Percentiles rank a stretch among this genome's conserved stretches.
Conservation (phyloP, 352 stramenopile genomes). For the Pythium chondricola region DNA sequence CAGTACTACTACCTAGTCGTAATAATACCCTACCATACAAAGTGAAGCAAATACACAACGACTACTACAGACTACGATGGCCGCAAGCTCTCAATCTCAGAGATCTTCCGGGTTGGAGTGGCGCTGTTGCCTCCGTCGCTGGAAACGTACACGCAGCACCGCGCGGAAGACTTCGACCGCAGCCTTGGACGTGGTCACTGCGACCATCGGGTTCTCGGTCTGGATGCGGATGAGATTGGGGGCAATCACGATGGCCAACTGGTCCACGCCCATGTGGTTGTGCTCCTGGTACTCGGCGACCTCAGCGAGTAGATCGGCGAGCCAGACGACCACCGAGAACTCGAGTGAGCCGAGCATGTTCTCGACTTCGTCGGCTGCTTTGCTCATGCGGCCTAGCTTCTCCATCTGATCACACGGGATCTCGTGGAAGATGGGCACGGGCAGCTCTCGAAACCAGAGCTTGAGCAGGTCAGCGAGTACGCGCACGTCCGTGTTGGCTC, state of each 20-base stretch:
- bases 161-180: constrained; percentile 70
- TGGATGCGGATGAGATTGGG: constrained; percentile 87
- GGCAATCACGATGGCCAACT: constrained; percentile 86
- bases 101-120: too few species aligned
- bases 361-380: constrained; percentile 33
- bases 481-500: constrained; percentile 61
- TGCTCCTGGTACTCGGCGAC: constrained; percentile 62
- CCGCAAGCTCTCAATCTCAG: too few species aligned
- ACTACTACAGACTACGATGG: too few species aligned
- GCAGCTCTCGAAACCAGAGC: constrained; percentile 85
- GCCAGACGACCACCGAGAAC: constrained; percentile 65
- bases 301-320: constrained; percentile 70
- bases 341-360: constrained; percentile 51
- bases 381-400: constrained; percentile 25
- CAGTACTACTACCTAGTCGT: too few species aligned
- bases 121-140: constrained; percentile 11
- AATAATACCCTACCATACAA: too few species aligned
- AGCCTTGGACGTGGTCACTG: constrained; percentile 78
- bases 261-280: constrained; percentile 89
- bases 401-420: constrained; percentile 69
- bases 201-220: constrained; percentile 81
- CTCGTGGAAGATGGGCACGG: constrained; percentile 74
- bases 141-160: constrained; percentile 36
- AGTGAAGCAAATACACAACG: too few species aligned
- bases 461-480: constrained; percentile 88